Base-by-base conservation (phyloP, 2,329 filamentous ascomycete genomes). In the Dactylellina parvicollis region DNA sequence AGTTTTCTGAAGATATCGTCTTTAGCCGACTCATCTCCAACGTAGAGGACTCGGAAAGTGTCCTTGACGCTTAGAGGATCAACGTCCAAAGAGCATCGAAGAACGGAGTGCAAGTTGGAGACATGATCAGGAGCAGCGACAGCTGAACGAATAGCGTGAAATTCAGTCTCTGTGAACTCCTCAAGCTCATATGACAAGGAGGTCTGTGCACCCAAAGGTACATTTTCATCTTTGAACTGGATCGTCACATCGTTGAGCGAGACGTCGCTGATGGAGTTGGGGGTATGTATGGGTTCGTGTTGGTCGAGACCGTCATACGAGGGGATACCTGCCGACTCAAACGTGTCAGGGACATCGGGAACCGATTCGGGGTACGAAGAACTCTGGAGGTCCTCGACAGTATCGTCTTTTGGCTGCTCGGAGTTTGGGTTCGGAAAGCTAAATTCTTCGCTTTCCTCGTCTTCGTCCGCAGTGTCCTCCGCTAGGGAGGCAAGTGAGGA, bases 31-130 rank as follows among this genome's bases (percentile, higher is more conserved):
- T 76, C 79, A 59, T 81, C 82, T 18, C 84, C 84, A 26, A 84
- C 79, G 67, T 85, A 85, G n/a, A 85, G 78, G 16, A 85, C 80
- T 10, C 83, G 81, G 57, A 85, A 80, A 16, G 84, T 83, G 73
- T 84, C 83, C 34, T 79, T 78, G 10, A 82, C 83, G 3, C 80
- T 81, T 14, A 85, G 80, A 52, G 81, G 82, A 62, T 81, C 78
- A 57, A 81, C 81, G 16, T 82, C 82, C 83, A 85, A 84, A 36
- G 82, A 55, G 20, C 69, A 73, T 20, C 69, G 69, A 56, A 73
- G 69, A 50, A 66, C 54, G 4, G 69, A 66, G 22, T 61, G 34
- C 18, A 73, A 47, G 22, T 61, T 52, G 22, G 61, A 30, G 5
- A 49, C 18, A 40, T 56, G 24, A 3, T 55, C 28, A 12, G 60